Conservation (phyloP, 78 protist genomes). For the Protostelium mycophagum region DNA sequence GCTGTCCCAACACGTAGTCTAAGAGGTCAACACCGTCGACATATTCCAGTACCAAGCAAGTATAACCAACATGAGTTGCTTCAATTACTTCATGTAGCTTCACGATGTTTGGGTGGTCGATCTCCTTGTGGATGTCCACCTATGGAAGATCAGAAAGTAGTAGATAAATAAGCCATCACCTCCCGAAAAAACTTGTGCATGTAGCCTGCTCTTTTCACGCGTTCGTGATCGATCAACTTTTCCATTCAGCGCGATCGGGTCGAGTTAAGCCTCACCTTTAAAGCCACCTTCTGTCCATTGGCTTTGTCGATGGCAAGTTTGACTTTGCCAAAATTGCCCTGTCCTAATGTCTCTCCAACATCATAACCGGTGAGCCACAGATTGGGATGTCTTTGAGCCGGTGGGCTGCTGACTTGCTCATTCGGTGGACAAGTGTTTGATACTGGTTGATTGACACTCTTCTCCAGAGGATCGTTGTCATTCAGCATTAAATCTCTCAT, state of each 20-base stretch:
- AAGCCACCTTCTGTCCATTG: background rate
- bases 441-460: too few relatives aligned
- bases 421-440: too few relatives aligned
- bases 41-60: conserved; percentile 39
- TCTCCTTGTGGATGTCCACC: background rate
- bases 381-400: too few relatives aligned
- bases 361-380: too few relatives aligned
- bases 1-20: conserved; percentile 51
- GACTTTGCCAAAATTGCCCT: background rate
- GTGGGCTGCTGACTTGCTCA: too few relatives aligned
- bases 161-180: too few relatives aligned
- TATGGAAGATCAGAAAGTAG: too few relatives aligned
- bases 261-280: background rate
- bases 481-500: too few relatives aligned
- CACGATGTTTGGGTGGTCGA: conserved; percentile 59
- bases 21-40: conserved; percentile 41
- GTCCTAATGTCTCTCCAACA: background rate
- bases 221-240: background rate
- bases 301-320: background rate
- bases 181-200: too few relatives aligned
- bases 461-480: too few relatives aligned
- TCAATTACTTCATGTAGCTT: conserved; percentile 43
- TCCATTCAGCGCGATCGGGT: background rate
- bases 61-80: background rate
- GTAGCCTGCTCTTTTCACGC: background rate